Base-by-base conservation (phyloP, 768 basidiomycete genomes). In the Boletus pseudo-olivaceus region DNA sequence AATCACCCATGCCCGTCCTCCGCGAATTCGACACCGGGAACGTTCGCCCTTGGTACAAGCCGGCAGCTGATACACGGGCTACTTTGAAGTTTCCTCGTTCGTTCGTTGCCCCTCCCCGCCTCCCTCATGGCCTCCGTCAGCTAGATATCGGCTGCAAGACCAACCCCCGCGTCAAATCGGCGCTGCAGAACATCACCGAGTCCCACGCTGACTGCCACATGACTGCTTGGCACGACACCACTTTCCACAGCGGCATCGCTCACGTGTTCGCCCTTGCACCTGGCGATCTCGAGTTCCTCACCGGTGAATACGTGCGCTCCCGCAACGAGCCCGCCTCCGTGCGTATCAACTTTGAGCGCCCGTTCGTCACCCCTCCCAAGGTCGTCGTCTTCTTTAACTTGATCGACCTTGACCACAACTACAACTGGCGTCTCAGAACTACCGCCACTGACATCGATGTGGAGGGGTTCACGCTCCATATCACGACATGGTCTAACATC, bases 51-150 rank as follows among this genome's bases (percentile, higher is more conserved):
- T 32, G 43, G 43, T 19, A 45, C 0, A 8, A 33, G 9, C 20
- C 34, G 19, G 46, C 12, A 11, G 10, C 20, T 14, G 59, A 64
- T 44, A 64, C 56, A 26, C 15, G 20, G 1, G 49, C 35, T 9
- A 54, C 29, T 14, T 7, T 62, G 19, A 45, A 8, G 12, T 64
- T 64, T 35, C 54, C 63, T 32, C 54, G 42, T 45, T 47, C 19
- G 7, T 44, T 64, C 19, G 34, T 62, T 19, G 47, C 60, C 17
- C 59, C n/a, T 39, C 63, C 62, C 7, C 59, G 62, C 32, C 37
- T 64, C 34, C 14, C 59, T 3, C 59, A 65, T 4, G 62, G 62
- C 7, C 7, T 64, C 23, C 54, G 54, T 26, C 0, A 0, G 7
- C 35, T 63, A 3, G 63, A 65, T 7, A 23, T 62, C 11, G 8